Evolutionary conservation across 805 yeast genomes (phyloP), one percentile per base, ranked within the genome.

Genomic region (Kregervanrija delftensis): DNA sequence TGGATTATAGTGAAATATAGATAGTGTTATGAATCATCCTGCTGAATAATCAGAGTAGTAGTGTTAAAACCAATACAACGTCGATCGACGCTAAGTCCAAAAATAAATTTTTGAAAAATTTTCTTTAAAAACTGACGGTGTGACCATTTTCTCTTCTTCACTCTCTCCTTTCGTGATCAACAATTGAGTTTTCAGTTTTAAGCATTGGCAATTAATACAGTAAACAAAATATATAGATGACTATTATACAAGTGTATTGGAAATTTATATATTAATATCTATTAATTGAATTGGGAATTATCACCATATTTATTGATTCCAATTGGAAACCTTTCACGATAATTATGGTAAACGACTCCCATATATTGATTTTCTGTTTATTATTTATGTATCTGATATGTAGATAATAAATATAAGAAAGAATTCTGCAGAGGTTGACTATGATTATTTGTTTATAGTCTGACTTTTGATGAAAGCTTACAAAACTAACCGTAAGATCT

Each of bases 321-420:
- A 33, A 33, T 5, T 37, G 61, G 48, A 75, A 58, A 69, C 50
- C 46, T 40, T 33, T 48, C 39, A 62, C 45, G 71, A 57, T 64
- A 63, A 60, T 56, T 54, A 63, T 67, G 77, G 77, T 76, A 76
- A 76, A 76, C 81, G 76, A 74, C 60, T 61, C 79, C 79, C 81
- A 61, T 41, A 76, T 45, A 76, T 49, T 15, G 41, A 57, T 45
- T 32, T 39, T 15, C 43, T 9, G 33, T 37, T 17, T 49, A 44
- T 22, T 22, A 8, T 22, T 5, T 22, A 22, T 8, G 28, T 22
- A 22, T 22, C 6, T 22, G 28, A 22, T 22, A 22, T 22, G 28
- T 22, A 6, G 5, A 22, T 6, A 6, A 22, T 22, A 22, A 8
- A 22, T 22, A 22, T 22, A 22, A 22, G 28, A 22, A 22, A 22